phyloP scores from a whole-genome alignment of 139 green algal species.

The Asterochloris erici region DNA sequence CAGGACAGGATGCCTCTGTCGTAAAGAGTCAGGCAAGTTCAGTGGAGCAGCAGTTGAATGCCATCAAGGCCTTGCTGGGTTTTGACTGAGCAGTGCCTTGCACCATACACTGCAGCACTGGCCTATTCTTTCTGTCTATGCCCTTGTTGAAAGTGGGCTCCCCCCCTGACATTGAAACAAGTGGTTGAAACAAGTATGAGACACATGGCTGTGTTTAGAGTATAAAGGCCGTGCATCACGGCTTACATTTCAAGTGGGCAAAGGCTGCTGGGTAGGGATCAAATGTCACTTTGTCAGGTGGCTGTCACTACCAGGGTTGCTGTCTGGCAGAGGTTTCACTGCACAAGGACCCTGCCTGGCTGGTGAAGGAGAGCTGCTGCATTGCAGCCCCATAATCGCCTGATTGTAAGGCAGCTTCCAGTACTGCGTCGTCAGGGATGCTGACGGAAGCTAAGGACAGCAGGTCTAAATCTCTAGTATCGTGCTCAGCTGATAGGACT shows the following conservation, averaged over 20 bases:
- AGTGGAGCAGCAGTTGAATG: constrained; percentile 32
- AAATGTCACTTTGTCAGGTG: too few relatives aligned
- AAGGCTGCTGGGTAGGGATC: not conserved
- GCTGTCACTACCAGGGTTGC: too few relatives aligned
- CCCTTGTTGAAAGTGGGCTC: not conserved
- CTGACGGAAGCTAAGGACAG: too few relatives aligned
- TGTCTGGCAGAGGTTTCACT: too few relatives aligned
- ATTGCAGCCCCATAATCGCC: too few relatives aligned
- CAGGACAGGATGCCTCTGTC: not conserved
- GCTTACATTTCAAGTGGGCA: not conserved
- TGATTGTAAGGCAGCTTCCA: too few relatives aligned
- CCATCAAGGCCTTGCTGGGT: constrained; percentile 22
- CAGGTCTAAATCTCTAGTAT: too few relatives aligned
- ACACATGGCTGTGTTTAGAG: not conserved
- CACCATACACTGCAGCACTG: not conserved
- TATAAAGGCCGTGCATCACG: not conserved
- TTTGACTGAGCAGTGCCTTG: constrained; percentile 13
- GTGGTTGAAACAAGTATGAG: not conserved
- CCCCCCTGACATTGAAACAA: not conserved
- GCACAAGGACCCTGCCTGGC: too few relatives aligned
- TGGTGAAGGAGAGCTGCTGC: too few relatives aligned
- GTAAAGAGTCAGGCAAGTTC: constrained; percentile 17
- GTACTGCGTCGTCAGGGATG: too few relatives aligned
- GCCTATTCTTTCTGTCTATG: not conserved
- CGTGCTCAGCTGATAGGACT: too few relatives aligned